Evolutionary conservation across 148 eudicot genomes (phyloP).

Genomic region (Nepenthes gracilis): DNA sequence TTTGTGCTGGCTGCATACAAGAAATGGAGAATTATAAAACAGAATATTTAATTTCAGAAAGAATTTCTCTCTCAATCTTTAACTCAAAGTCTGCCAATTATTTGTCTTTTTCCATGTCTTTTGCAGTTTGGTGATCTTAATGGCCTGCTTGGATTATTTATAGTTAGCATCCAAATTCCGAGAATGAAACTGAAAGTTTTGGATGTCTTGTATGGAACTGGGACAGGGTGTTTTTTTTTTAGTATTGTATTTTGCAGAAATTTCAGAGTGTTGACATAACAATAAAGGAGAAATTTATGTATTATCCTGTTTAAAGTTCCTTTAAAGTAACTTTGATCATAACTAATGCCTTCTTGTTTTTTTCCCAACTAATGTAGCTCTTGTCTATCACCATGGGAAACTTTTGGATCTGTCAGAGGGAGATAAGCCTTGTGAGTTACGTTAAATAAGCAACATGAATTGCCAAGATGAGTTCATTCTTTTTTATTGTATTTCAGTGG

Average conservation of each 20-base stretch:
- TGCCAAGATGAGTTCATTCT: background rate
- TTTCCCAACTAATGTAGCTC: slow-evolving; percentile 76
- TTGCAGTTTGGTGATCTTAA: slow-evolving; percentile 85
- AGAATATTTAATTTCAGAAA: too few species aligned
- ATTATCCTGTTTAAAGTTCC: background rate
- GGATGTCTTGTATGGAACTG: slow-evolving; percentile 64
- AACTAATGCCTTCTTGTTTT: slow-evolving; percentile 5
- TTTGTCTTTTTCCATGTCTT: slow-evolving; percentile 3
- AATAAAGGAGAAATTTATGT: background rate
- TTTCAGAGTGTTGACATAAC: background rate
- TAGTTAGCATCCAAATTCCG: slow-evolving; percentile 60
- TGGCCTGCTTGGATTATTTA: slow-evolving; percentile 69
- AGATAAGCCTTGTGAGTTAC: slow-evolving; percentile 82
- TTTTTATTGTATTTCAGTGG: background rate
- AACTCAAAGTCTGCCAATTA: background rate
- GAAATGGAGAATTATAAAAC: background rate
- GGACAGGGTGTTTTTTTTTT: slow-evolving; percentile 48
- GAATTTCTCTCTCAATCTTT: too few species aligned
- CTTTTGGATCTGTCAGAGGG: slow-evolving; percentile 86
- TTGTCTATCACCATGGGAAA: slow-evolving; percentile 83
- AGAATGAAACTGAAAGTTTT: slow-evolving; percentile 70
- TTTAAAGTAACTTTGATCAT: background rate
- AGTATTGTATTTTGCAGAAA: background rate
- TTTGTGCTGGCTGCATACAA: background rate
- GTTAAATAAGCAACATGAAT: background rate